These are phyloP conservation scores for Ogataea allantospora DNA, from an alignment of 805 yeast genomes.

Conservation along the genomic window DNA sequence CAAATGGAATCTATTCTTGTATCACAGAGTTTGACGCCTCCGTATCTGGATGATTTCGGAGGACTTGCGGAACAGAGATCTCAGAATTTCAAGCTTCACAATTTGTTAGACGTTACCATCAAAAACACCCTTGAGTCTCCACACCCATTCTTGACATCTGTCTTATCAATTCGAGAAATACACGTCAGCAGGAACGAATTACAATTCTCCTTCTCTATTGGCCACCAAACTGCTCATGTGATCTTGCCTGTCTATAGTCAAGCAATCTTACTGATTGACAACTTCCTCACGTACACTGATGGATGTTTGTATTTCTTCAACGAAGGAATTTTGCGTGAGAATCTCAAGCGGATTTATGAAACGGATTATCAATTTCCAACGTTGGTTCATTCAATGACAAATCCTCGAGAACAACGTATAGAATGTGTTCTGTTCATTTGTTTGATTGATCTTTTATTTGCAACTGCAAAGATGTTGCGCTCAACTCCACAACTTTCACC, in stretches of 20 bases:
- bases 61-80: conserved; percentile 8
- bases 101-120: conserved; percentile 4
- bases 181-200: neutral
- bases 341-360: conserved; percentile 55
- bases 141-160: neutral
- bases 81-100: neutral
- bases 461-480: conserved; percentile 70
- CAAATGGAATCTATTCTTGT: neutral
- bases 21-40: conserved; percentile 20
- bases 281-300: conserved; percentile 67
- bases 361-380: conserved; percentile 17
- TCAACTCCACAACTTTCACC: conserved; percentile 23
- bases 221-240: conserved; percentile 43
- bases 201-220: neutral
- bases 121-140: neutral
- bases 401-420: conserved; percentile 43
- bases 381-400: conserved; percentile 6
- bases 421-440: conserved; percentile 69
- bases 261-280: conserved; percentile 63
- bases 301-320: conserved; percentile 77
- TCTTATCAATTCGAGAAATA: neutral
- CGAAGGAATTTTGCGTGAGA: conserved; percentile 64
- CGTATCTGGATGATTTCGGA: conserved; percentile 62
- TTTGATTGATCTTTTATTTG: conserved; percentile 61
- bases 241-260: conserved; percentile 65